A percentile compares a stretch with the other conserved stretches of the same genome.
These are phyloP conservation scores for Yamadazyma olivae DNA, from an alignment of 805 yeast species.

Conservation along the genomic window DNA sequence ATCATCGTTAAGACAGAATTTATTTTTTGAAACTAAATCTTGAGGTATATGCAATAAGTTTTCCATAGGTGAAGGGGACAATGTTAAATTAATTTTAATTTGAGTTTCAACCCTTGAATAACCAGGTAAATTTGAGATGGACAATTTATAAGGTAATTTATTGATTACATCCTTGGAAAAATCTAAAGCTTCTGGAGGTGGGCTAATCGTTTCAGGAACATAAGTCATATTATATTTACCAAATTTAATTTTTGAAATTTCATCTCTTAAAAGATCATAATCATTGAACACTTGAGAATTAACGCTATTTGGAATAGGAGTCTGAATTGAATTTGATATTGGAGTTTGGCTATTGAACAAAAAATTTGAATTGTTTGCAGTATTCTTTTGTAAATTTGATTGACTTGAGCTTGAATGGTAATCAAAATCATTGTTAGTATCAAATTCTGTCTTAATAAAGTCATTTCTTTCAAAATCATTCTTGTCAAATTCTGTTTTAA, in stretches of 20 bases:
- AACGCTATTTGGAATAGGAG: not conserved
- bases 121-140: conserved; percentile 64
- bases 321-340: not conserved
- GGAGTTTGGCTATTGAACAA: not conserved
- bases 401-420: not conserved
- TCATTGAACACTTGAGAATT: conserved; percentile 1
- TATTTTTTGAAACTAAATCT: conserved; percentile 84
- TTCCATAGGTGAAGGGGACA: conserved; percentile 78
- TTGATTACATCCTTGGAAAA: conserved; percentile 34
- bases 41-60: conserved; percentile 75
- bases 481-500: not conserved
- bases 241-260: conserved; percentile 51
- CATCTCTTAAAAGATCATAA: conserved; percentile 44
- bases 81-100: conserved; percentile 66
- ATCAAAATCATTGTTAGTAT: not conserved
- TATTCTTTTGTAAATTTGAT: not conserved
- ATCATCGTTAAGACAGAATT: conserved; percentile 60
- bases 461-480: not conserved
- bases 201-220: conserved; percentile 28
- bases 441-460: not conserved
- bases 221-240: conserved; percentile 43
- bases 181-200: conserved; percentile 33
- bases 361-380: not conserved
- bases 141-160: conserved; percentile 46
- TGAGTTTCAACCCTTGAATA: conserved; percentile 95